Conservation (phyloP, 2,329 filamentous ascomycete species). For the Xylariaceae sp. region DNA sequence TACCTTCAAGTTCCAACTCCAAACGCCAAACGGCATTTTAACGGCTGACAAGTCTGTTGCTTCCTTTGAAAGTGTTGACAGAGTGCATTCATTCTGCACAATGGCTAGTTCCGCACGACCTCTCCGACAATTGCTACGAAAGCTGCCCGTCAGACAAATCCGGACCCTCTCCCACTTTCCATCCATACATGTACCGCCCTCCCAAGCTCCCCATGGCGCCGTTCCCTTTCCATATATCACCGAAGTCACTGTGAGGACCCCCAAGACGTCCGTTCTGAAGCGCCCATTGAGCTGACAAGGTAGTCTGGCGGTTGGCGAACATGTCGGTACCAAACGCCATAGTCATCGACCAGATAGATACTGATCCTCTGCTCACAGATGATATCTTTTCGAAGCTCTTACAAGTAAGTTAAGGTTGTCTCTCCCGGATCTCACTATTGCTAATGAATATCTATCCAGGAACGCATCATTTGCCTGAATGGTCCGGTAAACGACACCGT, state of each 20-base stretch:
- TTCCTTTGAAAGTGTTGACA: too few relatives aligned
- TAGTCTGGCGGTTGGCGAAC: slow-evolving; percentile 74
- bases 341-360: slow-evolving; percentile 6
- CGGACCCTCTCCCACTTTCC: slow-evolving; percentile 40
- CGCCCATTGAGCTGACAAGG: slow-evolving; percentile 28
- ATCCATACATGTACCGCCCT: slow-evolving; percentile 28
- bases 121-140: slow-evolving; percentile 33
- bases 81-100: slow-evolving; percentile 1
- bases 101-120: slow-evolving; percentile 36
- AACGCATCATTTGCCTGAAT: slow-evolving; percentile 92
- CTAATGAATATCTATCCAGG: slow-evolving; percentile 43
- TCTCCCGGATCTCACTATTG: slow-evolving; percentile 6
- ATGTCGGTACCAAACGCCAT: slow-evolving; percentile 49
- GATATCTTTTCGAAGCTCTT: slow-evolving; percentile 79
- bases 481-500: slow-evolving; percentile 85
- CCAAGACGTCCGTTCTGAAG: background rate
- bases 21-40: too few relatives aligned
- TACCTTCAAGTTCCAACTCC: too few relatives aligned
- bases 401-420: slow-evolving; percentile 49
- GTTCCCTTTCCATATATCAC: slow-evolving; percentile 60
- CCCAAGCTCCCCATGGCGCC: slow-evolving; percentile 28
- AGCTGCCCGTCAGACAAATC: slow-evolving; percentile 30
- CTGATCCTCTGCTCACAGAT: slow-evolving; percentile 45
- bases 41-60: too few relatives aligned
- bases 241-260: slow-evolving; percentile 44